Conservation (phyloP, 192 early-diverging fungal species). For the Spizellomyces punctatus region DNA sequence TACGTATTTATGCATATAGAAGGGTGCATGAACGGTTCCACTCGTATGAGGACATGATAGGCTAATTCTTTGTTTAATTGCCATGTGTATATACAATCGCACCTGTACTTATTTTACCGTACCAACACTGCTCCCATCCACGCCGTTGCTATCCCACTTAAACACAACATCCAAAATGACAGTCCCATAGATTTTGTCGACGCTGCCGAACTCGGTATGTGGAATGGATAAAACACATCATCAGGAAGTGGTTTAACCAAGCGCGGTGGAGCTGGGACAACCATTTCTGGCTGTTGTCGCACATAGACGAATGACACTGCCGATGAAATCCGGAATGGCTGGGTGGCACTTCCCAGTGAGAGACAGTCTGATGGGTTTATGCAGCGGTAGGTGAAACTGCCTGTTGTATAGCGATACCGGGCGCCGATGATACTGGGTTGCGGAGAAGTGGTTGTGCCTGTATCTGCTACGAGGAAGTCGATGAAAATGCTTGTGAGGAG, state of each 20-base stretch:
- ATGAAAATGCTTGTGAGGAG: slow-evolving; percentile 1
- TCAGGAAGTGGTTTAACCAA: slow-evolving; percentile 20
- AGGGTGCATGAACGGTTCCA: too few species aligned
- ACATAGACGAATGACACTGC: slow-evolving; percentile 24
- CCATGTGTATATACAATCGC: too few species aligned
- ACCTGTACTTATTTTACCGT: too few species aligned
- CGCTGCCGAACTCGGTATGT: neutral
- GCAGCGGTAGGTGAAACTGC: slow-evolving; percentile 11
- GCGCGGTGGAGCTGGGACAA: slow-evolving; percentile 18
- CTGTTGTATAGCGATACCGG: neutral
- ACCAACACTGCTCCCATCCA: too few species aligned
- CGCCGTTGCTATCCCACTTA: too few species aligned
- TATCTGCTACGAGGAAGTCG: neutral
- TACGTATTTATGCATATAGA: too few species aligned
- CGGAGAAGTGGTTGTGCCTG: neutral
- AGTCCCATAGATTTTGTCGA: too few species aligned
- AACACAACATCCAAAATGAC: too few species aligned
- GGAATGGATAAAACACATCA: slow-evolving; percentile 35
- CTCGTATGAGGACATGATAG: too few species aligned
- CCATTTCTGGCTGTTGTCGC: slow-evolving; percentile 5
- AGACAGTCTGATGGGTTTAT: neutral
- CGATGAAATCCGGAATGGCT: slow-evolving; percentile 15
- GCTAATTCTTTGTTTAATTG: too few species aligned
- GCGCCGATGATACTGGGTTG: slow-evolving; percentile 4
- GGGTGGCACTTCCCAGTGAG: neutral